Evolutionary conservation across 768 basidiomycete species (phyloP), one percentile per base, ranked within the genome.

Genomic region (Nidularia sp.): DNA sequence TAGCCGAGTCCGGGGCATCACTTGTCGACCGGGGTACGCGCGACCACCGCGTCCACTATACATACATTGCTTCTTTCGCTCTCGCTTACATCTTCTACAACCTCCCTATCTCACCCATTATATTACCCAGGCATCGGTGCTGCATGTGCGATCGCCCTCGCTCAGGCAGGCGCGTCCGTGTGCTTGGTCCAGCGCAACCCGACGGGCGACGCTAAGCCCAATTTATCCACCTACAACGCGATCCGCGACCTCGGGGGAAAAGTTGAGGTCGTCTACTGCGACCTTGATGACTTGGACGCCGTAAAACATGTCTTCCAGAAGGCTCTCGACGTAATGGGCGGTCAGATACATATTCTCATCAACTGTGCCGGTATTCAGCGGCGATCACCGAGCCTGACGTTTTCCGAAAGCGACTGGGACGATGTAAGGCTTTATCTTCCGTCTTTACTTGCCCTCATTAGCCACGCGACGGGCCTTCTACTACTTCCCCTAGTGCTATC

Each of bases 351-450:
- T 62, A 75, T 88, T 56, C 77, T 88, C 35, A 80, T 90, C 56
- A 87, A 88, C 65, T 88, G 86, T 62, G 85, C 81, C 48, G 83
- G 83, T 29, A 85, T 84, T 49, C 80, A 84, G 60, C 68, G 80
- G 57, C 65, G 79, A 58, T 71, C 76, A 47, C 79, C 83, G 36
- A 78, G 81, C n/a, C 76, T 82, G 52, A 72, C 79, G 54, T 88
- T 88, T 62, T 66, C 77, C 7, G 86, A 88, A 59, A 64, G 66
- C 29, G 84, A 86, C 57, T 88, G 86, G 86, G 81, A 87, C 59
- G 81, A 83, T 61, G 83, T 83, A 62, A 55, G 74, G 64, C 51
- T 59, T 8, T n/a, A 3, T 49, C 33, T 42, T 35, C 49, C 33
- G 25, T 50, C 46, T 15, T 13, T 32, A 9, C 41, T 29, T 50